Evolutionary conservation across 352 stramenopile genomes (phyloP), one percentile per base, ranked within the genome.

Genomic region (Pythium volutum): DNA sequence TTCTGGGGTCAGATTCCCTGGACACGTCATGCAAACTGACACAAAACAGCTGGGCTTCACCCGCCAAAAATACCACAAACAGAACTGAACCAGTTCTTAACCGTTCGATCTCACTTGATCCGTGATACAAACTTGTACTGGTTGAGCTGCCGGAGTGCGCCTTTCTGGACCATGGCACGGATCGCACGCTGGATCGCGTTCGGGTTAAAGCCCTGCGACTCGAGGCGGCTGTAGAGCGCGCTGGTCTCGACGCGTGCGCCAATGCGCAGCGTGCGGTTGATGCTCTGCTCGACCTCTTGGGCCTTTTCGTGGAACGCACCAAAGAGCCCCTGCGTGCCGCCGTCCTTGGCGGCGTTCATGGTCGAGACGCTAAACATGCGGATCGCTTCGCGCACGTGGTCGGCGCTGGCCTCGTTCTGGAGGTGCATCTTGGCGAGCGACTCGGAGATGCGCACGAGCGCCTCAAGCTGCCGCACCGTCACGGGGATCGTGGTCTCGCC

Each of bases 391-490:
- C 92, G 88, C 42, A 99, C 97, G 71, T 99, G 83, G n/a, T 87
- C 81, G 27, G 73, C 72, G 27, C 71, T 79, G 4, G 89, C 89
- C 59, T 96, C 85, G 39, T 81, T 91, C 22, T 87, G 77, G 12
- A 99, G 74, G 25, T 97, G 87, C 94, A 99, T 99, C 81, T 99
- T 99, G 25, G 97, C 97, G 22, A 99, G 76, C 46, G 91, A 95
- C 79, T 99, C 97, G 1, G 90, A 91, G 46, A 99, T 95, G 36
- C 97, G 95, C 51, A 99, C 95, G 6, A 99, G 78, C 49, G 97
- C 97, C 76, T 99, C 97, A 0, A 99, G 86, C 76, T 99, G 97
- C 45, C 97, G 89, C 22, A 99, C 97, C 10, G 97, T 99, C 66
- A 99, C 98, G 10, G 97, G 97, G 59, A 99, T 95, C 23, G 85